A percentile compares a stretch with the other conserved stretches of the same genome.
These are phyloP conservation scores for Mycena filopes DNA, from an alignment of 768 basidiomycete species.

Conservation along the genomic window DNA sequence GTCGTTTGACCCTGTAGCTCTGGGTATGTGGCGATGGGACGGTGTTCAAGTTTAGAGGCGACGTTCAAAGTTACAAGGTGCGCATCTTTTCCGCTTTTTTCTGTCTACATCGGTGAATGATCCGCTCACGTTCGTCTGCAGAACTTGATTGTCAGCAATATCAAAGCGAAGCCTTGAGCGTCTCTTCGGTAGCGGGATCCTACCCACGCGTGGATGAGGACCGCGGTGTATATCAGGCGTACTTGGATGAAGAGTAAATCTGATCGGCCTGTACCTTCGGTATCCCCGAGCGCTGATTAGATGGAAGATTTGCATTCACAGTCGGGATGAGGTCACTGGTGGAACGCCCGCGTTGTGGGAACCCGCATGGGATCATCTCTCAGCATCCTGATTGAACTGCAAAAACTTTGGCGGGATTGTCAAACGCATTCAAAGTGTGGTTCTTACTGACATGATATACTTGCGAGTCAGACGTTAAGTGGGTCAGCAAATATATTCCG, in stretches of 20 bases:
- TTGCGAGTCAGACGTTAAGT: too few species aligned
- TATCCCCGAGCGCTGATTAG: too few species aligned
- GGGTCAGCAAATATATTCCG: too few species aligned
- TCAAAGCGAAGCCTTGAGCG: slow-evolving; percentile 36
- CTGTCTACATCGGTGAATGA: background rate
- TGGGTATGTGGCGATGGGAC: slow-evolving; percentile 93
- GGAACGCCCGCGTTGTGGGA: too few species aligned
- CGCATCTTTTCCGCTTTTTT: background rate
- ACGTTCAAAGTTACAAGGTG: slow-evolving; percentile 93
- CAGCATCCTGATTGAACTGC: too few species aligned
- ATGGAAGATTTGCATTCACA: too few species aligned
- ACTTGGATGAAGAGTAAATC: background rate
- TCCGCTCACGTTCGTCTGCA: slow-evolving; percentile 16
- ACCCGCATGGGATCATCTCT: too few species aligned
- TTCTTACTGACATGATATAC: too few species aligned
- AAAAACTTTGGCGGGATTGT: too few species aligned
- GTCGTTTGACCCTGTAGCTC: slow-evolving; percentile 57
- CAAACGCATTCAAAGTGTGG: too few species aligned
- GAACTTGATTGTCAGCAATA: slow-evolving; percentile 40
- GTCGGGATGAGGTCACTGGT: too few species aligned
- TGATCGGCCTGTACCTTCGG: slow-evolving; percentile 1
- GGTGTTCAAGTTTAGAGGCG: slow-evolving; percentile 86
- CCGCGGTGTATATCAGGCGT: slow-evolving; percentile 8
- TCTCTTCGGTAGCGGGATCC: background rate
- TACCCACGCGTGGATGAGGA: background rate